phyloP scores from a whole-genome alignment of 805 yeast genomes.

The Starmerella apis region DNA sequence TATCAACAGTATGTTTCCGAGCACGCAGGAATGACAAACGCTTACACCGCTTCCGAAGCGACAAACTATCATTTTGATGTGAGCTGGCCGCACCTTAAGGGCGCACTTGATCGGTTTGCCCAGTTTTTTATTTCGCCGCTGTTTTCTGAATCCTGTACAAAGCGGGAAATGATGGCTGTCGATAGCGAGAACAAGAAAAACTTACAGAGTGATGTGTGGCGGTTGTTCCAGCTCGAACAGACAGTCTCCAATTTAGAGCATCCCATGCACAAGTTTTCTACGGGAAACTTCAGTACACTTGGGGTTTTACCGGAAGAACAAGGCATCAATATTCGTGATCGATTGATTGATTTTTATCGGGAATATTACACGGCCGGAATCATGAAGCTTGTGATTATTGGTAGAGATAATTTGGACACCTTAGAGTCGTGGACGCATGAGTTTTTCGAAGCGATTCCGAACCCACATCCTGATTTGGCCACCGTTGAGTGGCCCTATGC shows the following conservation, averaged over 20 bases:
- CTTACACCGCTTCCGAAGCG: constrained; percentile 78
- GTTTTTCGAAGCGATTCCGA: constrained; percentile 50
- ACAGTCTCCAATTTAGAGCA: constrained; percentile 60
- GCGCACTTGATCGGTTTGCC: constrained; percentile 84
- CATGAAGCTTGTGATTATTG: constrained; percentile 78
- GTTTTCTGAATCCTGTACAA: constrained; percentile 63
- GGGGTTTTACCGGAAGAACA: constrained; percentile 49
- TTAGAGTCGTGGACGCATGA: constrained; percentile 61
- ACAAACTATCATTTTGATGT: constrained; percentile 89
- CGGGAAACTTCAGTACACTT: constrained; percentile 75
- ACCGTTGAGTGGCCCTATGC: constrained; percentile 35
- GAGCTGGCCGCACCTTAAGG: constrained; percentile 60
- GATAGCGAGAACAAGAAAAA: constrained; percentile 94
- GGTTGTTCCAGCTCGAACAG: constrained; percentile 75
- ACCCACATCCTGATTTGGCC: constrained; percentile 30
- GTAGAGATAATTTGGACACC: constrained; percentile 66
- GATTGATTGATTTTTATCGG: constrained; percentile 62
- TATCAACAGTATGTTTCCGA: constrained; percentile 63
- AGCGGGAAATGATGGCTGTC: constrained; percentile 86
- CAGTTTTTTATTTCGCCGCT: constrained; percentile 85
- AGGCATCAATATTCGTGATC: constrained; percentile 70
- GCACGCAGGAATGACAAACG: constrained; percentile 84
- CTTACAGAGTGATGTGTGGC: constrained; percentile 80
- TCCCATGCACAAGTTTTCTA: constrained; percentile 79
- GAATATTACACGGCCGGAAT: constrained; percentile 71